A percentile compares a stretch with the other conserved stretches of the same genome.
Evolutionary conservation across 2,329 filamentous ascomycete species (phyloP).

Genomic region (Cladobotryum protrusum): DNA sequence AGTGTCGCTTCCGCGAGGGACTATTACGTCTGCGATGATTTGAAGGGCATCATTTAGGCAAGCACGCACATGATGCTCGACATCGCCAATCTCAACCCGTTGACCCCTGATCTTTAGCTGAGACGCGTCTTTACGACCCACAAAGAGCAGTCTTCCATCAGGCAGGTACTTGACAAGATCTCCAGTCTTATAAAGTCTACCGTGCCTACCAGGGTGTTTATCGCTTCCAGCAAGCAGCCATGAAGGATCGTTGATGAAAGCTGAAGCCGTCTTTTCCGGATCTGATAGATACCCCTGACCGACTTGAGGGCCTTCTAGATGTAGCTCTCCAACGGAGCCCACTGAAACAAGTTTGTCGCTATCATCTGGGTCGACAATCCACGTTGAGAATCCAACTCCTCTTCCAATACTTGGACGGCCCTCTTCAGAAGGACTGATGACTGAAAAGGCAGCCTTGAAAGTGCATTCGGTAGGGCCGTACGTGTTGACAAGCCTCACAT

Average conservation of each 20-base stretch:
- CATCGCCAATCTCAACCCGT: conserved; percentile 25
- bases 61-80: conserved; percentile 7
- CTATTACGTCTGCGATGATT: conserved; percentile 3
- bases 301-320: conserved; percentile 13
- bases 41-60: neutral
- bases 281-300: conserved; percentile 14
- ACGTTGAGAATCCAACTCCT: conserved; percentile 8
- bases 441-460: too few relatives aligned
- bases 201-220: conserved; percentile 2
- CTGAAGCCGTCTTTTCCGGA: conserved; percentile 9
- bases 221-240: conserved; percentile 27
- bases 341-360: conserved; percentile 7
- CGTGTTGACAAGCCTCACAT: too few relatives aligned
- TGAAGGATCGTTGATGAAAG: conserved; percentile 20
- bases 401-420: neutral
- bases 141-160: conserved; percentile 30
- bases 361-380: conserved; percentile 10
- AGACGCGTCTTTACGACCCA: conserved; percentile 43
- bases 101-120: conserved; percentile 51
- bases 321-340: conserved; percentile 12
- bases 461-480: too few relatives aligned
- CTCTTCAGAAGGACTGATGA: too few relatives aligned
- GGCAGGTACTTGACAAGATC: conserved; percentile 26
- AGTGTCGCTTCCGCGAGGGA: too few relatives aligned
- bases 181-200: conserved; percentile 28